A percentile compares a stretch with the other conserved stretches of the same genome.
phyloP scores from a whole-genome alignment of 2,329 filamentous ascomycete species.

The Rutstroemia sydowiana region DNA sequence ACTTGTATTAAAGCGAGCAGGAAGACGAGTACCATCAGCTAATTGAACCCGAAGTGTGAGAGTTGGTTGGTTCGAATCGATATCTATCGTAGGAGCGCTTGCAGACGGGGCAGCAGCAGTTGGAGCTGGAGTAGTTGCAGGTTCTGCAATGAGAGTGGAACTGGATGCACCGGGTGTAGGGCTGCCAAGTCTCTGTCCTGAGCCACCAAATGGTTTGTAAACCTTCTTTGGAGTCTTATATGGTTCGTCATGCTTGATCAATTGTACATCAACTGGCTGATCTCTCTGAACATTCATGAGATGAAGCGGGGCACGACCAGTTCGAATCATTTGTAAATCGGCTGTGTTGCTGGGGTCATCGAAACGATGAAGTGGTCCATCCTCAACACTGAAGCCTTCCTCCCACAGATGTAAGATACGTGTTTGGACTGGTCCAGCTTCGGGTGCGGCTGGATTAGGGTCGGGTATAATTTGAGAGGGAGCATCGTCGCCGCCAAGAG shows the following conservation, averaged over 20 bases:
- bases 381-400: constrained; percentile 79
- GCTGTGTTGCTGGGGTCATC: constrained; percentile 69
- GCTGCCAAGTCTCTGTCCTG: constrained; percentile 67
- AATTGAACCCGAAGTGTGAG: constrained; percentile 70
- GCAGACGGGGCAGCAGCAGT: constrained; percentile 21
- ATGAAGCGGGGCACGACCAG: constrained; percentile 67
- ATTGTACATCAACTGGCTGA: constrained; percentile 71
- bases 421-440: constrained; percentile 40
- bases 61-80: constrained; percentile 61
- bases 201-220: constrained; percentile 68
- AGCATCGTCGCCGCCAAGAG: constrained; percentile 69
- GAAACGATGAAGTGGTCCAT: constrained; percentile 69
- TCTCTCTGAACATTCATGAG: constrained; percentile 70
- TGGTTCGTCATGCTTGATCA: constrained; percentile 63
- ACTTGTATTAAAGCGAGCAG: constrained; percentile 74
- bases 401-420: constrained; percentile 73
- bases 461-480: constrained; percentile 63
- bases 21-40: constrained; percentile 67
- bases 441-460: constrained; percentile 35
- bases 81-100: constrained; percentile 33
- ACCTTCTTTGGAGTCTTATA: constrained; percentile 67
- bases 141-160: constrained; percentile 34
- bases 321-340: constrained; percentile 68
- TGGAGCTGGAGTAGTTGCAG: constrained; percentile 29
- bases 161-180: constrained; percentile 58